Percentiles rank a stretch among this genome's conserved stretches.
These are phyloP conservation scores for Erysiphe pulchra DNA, from an alignment of 2,329 filamentous ascomycete species.

Conservation along the genomic window DNA sequence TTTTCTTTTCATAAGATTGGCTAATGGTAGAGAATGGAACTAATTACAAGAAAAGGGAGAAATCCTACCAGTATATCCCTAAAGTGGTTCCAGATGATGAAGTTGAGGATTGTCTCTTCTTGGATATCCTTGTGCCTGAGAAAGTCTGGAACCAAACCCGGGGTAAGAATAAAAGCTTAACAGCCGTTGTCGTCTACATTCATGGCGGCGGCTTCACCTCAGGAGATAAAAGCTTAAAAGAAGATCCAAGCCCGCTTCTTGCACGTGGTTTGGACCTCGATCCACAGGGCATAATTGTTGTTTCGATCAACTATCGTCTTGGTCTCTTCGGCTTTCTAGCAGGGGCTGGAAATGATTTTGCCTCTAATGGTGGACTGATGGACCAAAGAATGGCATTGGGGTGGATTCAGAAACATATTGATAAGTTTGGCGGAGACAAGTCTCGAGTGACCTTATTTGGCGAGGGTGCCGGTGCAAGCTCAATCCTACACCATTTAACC, in stretches of 20 bases:
- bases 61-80: not conserved
- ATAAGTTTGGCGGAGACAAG: constrained; percentile 26
- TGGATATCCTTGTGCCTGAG: constrained; percentile 20
- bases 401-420: constrained; percentile 28
- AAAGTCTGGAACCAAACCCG: constrained; percentile 10
- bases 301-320: constrained; percentile 14
- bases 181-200: not conserved
- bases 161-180: not conserved
- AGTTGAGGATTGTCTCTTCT: constrained; percentile 21
- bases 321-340: constrained; percentile 14
- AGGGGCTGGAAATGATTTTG: constrained; percentile 17
- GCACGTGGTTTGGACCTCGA: constrained; percentile 8
- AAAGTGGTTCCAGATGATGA: not conserved
- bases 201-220: constrained; percentile 17
- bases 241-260: constrained; percentile 16
- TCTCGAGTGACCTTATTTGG: constrained; percentile 23
- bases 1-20: not conserved
- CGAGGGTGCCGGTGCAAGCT: constrained; percentile 24
- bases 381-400: constrained; percentile 29
- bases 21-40: not conserved
- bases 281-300: constrained; percentile 14
- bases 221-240: constrained; percentile 16
- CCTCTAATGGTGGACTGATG: constrained; percentile 22
- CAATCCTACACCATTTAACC: constrained; percentile 27
- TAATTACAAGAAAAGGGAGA: not conserved